These are phyloP conservation scores for Zygoascus sp. DNA, from an alignment of 1,139 yeast species.

Conservation along the genomic window DNA sequence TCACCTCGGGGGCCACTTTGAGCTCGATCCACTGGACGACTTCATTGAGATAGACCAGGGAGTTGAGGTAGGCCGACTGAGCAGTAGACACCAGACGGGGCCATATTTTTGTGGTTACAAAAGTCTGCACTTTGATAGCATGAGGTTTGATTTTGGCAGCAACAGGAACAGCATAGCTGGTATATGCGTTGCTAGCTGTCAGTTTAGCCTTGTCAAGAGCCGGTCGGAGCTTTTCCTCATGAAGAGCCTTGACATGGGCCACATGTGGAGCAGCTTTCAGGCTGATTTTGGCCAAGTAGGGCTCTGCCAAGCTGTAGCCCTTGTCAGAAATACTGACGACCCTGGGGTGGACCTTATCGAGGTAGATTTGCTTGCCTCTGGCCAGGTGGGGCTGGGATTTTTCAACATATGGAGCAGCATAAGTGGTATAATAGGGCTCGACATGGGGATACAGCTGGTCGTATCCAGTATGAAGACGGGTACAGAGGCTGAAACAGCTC, in stretches of 20 bases:
- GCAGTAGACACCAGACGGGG: constrained; percentile 14
- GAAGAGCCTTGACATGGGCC: constrained; percentile 11
- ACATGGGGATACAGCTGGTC: constrained; percentile 10
- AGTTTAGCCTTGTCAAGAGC: constrained; percentile 13
- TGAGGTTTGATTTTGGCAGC: constrained; percentile 13
- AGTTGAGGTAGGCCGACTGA: constrained; percentile 7
- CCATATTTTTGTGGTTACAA: constrained; percentile 15
- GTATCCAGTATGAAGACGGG: constrained; percentile 8
- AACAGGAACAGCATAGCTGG: constrained; percentile 17
- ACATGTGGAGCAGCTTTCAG: constrained; percentile 12
- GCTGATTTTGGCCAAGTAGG: constrained; percentile 9
- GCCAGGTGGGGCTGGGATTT: constrained; percentile 22
- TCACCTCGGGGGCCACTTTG: constrained; percentile 22
- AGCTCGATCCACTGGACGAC: constrained; percentile 19
- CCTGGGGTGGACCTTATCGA: constrained; percentile 20
- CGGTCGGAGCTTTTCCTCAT: constrained; percentile 16
- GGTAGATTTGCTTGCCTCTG: constrained; percentile 19
- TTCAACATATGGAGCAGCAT: constrained; percentile 25
- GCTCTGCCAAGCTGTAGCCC: constrained; percentile 14
- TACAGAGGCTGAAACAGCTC: constrained; percentile 9
- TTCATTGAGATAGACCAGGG: constrained; percentile 9
- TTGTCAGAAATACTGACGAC: constrained; percentile 14
- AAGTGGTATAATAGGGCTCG: constrained; percentile 18
- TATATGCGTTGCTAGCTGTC: constrained; percentile 8
- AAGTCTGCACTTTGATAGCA: constrained; percentile 13